Conservation (phyloP, 2,329 filamentous ascomycete genomes). For the Fusarium succisae region DNA sequence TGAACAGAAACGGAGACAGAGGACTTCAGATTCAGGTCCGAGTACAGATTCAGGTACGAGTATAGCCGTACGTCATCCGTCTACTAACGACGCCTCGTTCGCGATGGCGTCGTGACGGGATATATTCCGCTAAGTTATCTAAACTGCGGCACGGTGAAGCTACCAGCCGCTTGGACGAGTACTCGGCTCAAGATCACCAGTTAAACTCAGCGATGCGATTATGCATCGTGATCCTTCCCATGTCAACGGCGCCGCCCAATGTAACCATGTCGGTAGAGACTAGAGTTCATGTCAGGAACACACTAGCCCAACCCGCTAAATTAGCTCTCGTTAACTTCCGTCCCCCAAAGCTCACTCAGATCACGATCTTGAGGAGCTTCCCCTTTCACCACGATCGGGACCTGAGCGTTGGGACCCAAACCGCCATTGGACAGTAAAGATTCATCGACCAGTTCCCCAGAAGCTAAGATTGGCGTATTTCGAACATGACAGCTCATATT, state of each 20-base stretch:
- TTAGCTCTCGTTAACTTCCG: neutral
- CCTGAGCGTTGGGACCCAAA: neutral
- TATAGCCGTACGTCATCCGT: neutral
- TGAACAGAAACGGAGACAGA: neutral
- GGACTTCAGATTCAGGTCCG: neutral
- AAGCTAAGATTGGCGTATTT: neutral
- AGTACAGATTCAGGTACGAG: neutral
- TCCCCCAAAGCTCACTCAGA: neutral
- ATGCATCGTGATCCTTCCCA: neutral
- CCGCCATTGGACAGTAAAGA: neutral
- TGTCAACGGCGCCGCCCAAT: neutral
- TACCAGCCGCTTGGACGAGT: neutral
- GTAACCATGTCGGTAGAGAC: neutral
- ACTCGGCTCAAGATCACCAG: neutral
- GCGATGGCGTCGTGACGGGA: neutral
- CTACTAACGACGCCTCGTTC: neutral
- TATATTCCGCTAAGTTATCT: neutral
- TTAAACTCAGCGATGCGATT: neutral
- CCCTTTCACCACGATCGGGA: neutral
- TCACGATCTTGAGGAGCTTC: neutral
- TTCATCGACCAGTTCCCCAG: neutral
- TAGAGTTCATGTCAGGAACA: neutral
- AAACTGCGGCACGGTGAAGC: neutral
- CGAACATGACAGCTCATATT: neutral
- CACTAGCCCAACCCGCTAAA: neutral